Evolutionary conservation across 1,139 yeast genomes (phyloP), one percentile per base, ranked within the genome.

Genomic region (Sugiyamaella sp.): DNA sequence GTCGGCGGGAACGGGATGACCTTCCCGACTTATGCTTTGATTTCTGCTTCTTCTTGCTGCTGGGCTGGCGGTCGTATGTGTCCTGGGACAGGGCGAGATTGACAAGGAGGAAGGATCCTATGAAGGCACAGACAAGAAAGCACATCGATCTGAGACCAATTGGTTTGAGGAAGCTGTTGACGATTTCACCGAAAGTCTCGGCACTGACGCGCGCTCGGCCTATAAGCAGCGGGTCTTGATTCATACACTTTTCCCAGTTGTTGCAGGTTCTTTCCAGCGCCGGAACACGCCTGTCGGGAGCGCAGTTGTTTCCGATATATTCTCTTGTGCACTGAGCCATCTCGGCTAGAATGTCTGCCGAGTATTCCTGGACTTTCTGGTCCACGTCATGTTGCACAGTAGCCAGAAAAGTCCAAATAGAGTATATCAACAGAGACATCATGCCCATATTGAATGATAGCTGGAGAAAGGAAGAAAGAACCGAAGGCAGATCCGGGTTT

Each of bases 171-270:
- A 89, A 86, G 2, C 93, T 85, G 68, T 89, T 86, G 49, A 89
- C 75, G 22, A 89, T 85, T 58, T 86, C 93, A 1, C 95, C 95
- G 64, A 89, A 78, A 0, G 95, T 81, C 64, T 85, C 91, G 0
- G 96, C 96, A 0, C 90, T 81, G 29, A 90, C 80, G 60, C 81
- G 78, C 2, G 95, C 88, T 45, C 82, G 79, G 3, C 93, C 95
- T n/a, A 90, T 81, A 4, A 81, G 74, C 43, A 81, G 80, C 12
- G 97, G 96, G 63, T 91, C 95, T 57, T 89, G 77, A 62, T 84
- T 82, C 96, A 88, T 90, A 69, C 99, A 93, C 58, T 78, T 80
- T 58, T 82, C 85, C 95, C 96, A 89, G 41, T 75, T 74, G 29
- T 79, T 74, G 69, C 99, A 93, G 17, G 81, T 77, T n/a, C 73